These are phyloP conservation scores for Pichia sporocuriosa DNA, from an alignment of 805 yeast genomes.

Conservation along the genomic window DNA sequence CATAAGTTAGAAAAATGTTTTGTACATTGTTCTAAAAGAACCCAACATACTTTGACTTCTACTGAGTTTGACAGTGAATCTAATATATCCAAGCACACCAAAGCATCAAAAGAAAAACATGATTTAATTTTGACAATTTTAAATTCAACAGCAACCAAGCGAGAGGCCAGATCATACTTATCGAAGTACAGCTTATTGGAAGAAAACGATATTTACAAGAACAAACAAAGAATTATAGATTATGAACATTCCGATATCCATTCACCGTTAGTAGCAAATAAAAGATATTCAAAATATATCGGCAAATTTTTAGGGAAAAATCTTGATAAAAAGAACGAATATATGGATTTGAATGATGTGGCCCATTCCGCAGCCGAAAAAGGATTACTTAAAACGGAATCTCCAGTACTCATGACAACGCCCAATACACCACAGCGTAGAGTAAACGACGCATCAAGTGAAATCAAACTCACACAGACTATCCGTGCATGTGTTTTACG, in stretches of 20 bases:
- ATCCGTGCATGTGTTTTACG: constrained; percentile 52
- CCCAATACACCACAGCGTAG: constrained; percentile 4
- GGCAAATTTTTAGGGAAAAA: constrained; percentile 20
- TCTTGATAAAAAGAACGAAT: too few species aligned
- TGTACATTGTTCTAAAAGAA: too few species aligned
- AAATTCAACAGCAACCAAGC: constrained; percentile 84
- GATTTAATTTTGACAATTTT: constrained; percentile 78
- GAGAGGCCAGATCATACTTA: constrained; percentile 82
- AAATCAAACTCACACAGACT: constrained; percentile 30
- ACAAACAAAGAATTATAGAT: constrained; percentile 14
- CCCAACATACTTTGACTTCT: too few species aligned
- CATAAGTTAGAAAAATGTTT: too few species aligned
- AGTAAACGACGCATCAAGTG: constrained; percentile 13
- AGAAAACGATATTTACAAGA: constrained; percentile 28
- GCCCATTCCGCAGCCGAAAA: too few species aligned
- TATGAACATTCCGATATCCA: neutral
- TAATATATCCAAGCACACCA: constrained; percentile 22
- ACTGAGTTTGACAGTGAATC: constrained; percentile 15
- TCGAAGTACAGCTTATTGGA: constrained; percentile 53
- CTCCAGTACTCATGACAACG: neutral
- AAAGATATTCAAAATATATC: constrained; percentile 32
- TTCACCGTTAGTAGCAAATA: constrained; percentile 12
- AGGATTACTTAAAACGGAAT: neutral
- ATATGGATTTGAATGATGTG: too few species aligned
- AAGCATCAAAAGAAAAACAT: constrained; percentile 43